phyloP scores from a whole-genome alignment of 352 stramenopile species.

The Elongisporangium senticosum region DNA sequence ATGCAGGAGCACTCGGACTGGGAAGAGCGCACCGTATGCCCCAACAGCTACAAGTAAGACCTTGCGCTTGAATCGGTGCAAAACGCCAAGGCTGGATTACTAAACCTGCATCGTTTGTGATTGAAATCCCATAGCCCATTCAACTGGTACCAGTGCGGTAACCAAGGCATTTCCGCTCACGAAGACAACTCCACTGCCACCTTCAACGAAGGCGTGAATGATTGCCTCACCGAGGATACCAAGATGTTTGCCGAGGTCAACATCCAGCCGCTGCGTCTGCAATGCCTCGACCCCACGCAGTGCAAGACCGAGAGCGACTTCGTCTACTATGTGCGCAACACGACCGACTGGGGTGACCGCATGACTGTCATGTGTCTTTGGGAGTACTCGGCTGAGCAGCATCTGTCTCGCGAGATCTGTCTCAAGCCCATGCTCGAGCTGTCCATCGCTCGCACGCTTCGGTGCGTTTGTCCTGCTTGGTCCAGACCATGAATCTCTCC shows the following conservation, averaged over 20 bases:
- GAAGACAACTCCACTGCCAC: conserved; percentile 25
- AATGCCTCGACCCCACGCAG: conserved; percentile 47
- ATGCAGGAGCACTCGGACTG: conserved; percentile 81
- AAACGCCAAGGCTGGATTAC: background rate
- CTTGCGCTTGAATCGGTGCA: background rate
- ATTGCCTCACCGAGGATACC: conserved; percentile 58
- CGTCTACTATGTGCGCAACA: conserved; percentile 78
- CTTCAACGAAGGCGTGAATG: conserved; percentile 49
- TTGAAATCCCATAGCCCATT: conserved; percentile 36
- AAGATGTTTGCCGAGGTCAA: conserved; percentile 67
- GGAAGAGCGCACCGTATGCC: conserved; percentile 71
- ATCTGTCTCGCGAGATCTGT: conserved; percentile 49
- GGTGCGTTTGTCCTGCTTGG: conserved; percentile 13
- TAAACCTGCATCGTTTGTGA: conserved; percentile 1
- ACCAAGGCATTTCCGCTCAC: conserved; percentile 36
- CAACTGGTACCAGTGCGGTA: conserved; percentile 81
- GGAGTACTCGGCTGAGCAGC: conserved; percentile 55
- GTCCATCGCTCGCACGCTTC: conserved; percentile 51
- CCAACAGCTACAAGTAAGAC: conserved; percentile 75
- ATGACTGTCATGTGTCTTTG: conserved; percentile 83
- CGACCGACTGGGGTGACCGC: conserved; percentile 72
- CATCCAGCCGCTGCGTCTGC: conserved; percentile 61
- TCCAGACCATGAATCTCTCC: background rate
- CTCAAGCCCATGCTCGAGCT: conserved; percentile 74
- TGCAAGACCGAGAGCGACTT: conserved; percentile 54